Base-by-base conservation (phyloP, 306 rosid species). In the Sechiopsis laciniata region DNA sequence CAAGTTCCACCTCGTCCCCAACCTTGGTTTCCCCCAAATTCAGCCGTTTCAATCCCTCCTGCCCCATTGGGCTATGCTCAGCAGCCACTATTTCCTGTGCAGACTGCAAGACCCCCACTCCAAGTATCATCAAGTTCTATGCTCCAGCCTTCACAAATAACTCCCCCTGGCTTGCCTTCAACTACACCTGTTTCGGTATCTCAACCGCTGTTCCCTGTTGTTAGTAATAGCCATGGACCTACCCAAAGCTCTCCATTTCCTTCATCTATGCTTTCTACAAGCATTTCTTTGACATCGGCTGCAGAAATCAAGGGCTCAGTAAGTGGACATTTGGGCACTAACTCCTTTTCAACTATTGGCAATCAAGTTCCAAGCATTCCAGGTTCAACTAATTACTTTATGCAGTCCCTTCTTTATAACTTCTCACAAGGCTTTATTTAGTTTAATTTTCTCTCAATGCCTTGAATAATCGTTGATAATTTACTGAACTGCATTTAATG, bases 31-130 rank as follows among this genome's bases (percentile, higher is more conserved):
- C 87, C 95, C 4, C 97, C 82, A 56, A 86, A 84, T 84, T 87
- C 95, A 15, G 78, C 85, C 37, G 90, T 77, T 78, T 87, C 99
- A 65, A 69, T 88, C 60, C 90, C 89, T 68, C 78, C 96, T 40
- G 46, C 9, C 51, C 83, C 87, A 78, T 76, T 86, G 82, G 85
- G 85, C 52, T 83, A 91, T 79, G 72, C 84, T 55, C 97, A 85
- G 24, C 99, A 89, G 80, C 99, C 99, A 67, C 84, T 95, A 80
- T 95, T 95, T 85, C 99, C 99, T 42, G 95, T 95, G 83, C 99
- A 95, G 87, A 90, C 83, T 75, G 79, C 77, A 74, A 83, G 91
- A 77, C 91, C 92, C 52, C 91, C 96, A 56, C 55, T 88, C 42
- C 84, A 92, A 50, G 55, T 88, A 79, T 72, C 92, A 29, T 73